Base-by-base conservation (phyloP, 2,329 filamentous ascomycete species). In the Penicillium sp. region DNA sequence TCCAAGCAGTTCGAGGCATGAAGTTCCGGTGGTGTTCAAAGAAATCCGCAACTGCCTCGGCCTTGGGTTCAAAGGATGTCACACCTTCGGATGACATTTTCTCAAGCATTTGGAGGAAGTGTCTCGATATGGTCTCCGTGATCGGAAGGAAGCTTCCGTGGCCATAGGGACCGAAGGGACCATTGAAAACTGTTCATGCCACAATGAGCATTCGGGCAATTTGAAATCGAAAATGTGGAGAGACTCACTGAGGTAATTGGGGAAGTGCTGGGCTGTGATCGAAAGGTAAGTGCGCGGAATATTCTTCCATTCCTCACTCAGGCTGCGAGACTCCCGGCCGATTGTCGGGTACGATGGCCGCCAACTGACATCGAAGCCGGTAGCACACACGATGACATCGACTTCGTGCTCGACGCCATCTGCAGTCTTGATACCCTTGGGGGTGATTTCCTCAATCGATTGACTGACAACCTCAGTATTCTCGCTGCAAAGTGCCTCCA, bases 381-480 rank as follows among this genome's bases (percentile, higher is more conserved):
- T 57, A 9, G 55, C 55, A 47, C 60, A 55, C 7, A 57, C 57
- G 32, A 65, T 56, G 11, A 58, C 53, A 41, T 65, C 63, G 21
- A 63, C 42, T 16, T 51, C 39, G 18, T 58, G 53, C 36, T 62
- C 56, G 14, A 54, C 41, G 2, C 61, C 62, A 43, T 60, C 60
- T 5, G 21, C 50, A 4, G 67, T 67, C 5, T 61, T 44, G 14
- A 72, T 65, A 3, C 76, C 75, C 9, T 69, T 66, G 2, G 62
- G 57, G 0, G 68, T 70, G 38, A 80, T 61, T 42, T 65, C 61
- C 27, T 62, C 53, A 57, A 80, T 77, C 1, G 57, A 64, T 41
- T 73, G 69, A 21, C 68, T 70, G 34, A 79, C 71, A 14, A 73
- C 72, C 16, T 69, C 59, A 11, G 81, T 76, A 45, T 83, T 60